Base-by-base conservation (phyloP, 805 yeast genomes). In the Ogataea siamensis region DNA sequence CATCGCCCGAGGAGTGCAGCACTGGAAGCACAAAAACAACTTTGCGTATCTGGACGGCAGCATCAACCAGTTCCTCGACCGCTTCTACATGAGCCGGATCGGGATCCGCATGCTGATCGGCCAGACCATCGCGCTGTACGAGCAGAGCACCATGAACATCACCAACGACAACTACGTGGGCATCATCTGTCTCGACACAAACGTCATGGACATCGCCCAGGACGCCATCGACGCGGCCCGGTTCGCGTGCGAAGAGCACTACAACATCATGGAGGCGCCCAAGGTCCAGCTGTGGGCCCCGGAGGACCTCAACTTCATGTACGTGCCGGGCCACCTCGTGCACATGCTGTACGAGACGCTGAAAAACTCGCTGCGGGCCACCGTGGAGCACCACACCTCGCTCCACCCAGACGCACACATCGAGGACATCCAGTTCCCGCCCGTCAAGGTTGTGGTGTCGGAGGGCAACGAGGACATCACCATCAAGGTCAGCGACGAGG, bases 41-140 rank as follows among this genome's bases (percentile, higher is more conserved):
- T 49, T 28, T 48, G 51, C 61, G 25, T 67, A 73, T 20, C 80
- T 84, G 26, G 86, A 84, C 54, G 72, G 79, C 37, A 76, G 86
- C 9, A 78, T 88, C 23, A 95, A 88, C 62, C 72, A 78, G 11
- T 87, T 88, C 55, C 67, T 87, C 46, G 96, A 88, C 63, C 63
- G 93, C 21, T 87, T 87, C 57, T 87, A 88, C 67, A 80, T 87
- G 88, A 80, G 87, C 37, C 72, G 96, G 42, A 88, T 88, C 45
- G 96, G 96, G 2, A 88, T 88, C 44, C 73, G 96, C 47, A 88
- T 88, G 94, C 72, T 87, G 27, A 85, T 87, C 54, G 96, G 96
- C n/a, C 96, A 87, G 64, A 95, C 87, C 53, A 82, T 87, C 47
- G 91, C 96, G 1, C 71, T 87, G 35, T 55, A 57, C 28, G 53